Percentiles rank a stretch among this genome's conserved stretches.
Evolutionary conservation across 1,139 yeast genomes (phyloP).

Genomic region (Kodamaea plutei): DNA sequence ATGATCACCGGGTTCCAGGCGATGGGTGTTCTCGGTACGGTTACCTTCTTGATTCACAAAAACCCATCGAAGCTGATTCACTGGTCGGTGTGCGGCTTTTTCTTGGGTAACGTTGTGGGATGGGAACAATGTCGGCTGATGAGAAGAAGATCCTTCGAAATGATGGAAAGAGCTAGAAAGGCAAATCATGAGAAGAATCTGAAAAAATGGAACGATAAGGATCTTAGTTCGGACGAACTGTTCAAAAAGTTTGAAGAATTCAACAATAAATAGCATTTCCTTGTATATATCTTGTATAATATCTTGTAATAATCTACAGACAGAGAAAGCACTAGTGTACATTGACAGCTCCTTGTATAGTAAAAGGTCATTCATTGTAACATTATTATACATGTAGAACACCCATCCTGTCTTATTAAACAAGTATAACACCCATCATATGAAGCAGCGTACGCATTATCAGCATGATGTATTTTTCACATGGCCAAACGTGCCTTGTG

Average conservation of each 20-base stretch:
- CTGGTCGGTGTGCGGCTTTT: slow-evolving; percentile 81
- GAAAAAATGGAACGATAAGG: slow-evolving; percentile 24
- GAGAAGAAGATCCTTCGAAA: slow-evolving; percentile 58
- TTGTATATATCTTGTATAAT: no score
- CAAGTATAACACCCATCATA: no score
- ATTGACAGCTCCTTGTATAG: no score
- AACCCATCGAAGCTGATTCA: slow-evolving; percentile 60
- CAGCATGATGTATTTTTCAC: no score
- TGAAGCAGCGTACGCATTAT: no score
- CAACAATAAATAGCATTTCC: slow-evolving; percentile 11
- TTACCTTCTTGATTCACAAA: slow-evolving; percentile 66
- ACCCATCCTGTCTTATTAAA: no score
- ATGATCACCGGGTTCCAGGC: slow-evolving; percentile 83
- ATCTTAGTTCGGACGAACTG: slow-evolving; percentile 19
- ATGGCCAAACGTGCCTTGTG: no score
- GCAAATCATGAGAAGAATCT: slow-evolving; percentile 36
- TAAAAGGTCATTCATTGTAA: no score
- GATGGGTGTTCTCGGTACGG: slow-evolving; percentile 74
- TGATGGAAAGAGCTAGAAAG: slow-evolving; percentile 59
- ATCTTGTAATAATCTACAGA: no score
- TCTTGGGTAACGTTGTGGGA: slow-evolving; percentile 75
- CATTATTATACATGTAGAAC: no score
- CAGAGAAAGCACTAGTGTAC: no score
- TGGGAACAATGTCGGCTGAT: slow-evolving; percentile 90
- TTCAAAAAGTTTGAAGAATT: slow-evolving; percentile 27